These are phyloP conservation scores for Penicillium longicatenatum DNA, from an alignment of 495 filamentous ascomycete species.

Conservation along the genomic window DNA sequence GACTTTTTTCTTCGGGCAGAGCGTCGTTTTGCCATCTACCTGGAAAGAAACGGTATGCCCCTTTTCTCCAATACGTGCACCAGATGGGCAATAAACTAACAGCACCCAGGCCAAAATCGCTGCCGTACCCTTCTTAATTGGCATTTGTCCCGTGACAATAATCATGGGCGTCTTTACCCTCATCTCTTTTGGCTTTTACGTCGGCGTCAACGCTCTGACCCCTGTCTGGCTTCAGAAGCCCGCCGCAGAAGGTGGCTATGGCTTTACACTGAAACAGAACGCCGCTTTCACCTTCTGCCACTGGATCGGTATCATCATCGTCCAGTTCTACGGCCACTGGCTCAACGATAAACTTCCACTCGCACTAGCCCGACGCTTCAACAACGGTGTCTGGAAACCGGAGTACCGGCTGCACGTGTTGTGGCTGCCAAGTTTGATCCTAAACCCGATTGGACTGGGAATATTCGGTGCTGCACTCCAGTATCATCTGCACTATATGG, in stretches of 20 bases:
- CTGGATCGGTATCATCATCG: constrained; percentile 50
- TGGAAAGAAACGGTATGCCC: constrained; percentile 32
- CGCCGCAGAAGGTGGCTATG: constrained; percentile 47
- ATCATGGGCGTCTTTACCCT: constrained; percentile 46
- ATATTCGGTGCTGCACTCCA: constrained; percentile 50
- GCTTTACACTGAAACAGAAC: constrained; percentile 48
- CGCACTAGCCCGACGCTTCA: constrained; percentile 31
- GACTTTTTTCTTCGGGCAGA: constrained; percentile 46
- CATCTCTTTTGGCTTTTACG: constrained; percentile 48
- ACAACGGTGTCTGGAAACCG: constrained; percentile 50
- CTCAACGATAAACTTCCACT: constrained; percentile 51
- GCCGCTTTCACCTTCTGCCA: constrained; percentile 50
- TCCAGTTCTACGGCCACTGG: constrained; percentile 43
- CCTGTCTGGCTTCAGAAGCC: constrained; percentile 48
- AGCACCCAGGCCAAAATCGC: constrained; percentile 29
- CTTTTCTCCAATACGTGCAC: not conserved
- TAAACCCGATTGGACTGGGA: constrained; percentile 50
- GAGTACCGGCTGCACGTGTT: constrained; percentile 54
- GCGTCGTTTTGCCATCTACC: constrained; percentile 30
- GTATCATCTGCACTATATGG: constrained; percentile 51
- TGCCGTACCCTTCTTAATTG: constrained; percentile 43
- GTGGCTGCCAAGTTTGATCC: constrained; percentile 44
- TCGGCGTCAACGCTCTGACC: constrained; percentile 36
- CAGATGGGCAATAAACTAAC: constrained; percentile 10
- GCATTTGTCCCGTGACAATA: constrained; percentile 44